These are phyloP conservation scores for Cryptosporidium viatorum DNA, from an alignment of 169 alveolate genomes.

Conservation along the genomic window DNA sequence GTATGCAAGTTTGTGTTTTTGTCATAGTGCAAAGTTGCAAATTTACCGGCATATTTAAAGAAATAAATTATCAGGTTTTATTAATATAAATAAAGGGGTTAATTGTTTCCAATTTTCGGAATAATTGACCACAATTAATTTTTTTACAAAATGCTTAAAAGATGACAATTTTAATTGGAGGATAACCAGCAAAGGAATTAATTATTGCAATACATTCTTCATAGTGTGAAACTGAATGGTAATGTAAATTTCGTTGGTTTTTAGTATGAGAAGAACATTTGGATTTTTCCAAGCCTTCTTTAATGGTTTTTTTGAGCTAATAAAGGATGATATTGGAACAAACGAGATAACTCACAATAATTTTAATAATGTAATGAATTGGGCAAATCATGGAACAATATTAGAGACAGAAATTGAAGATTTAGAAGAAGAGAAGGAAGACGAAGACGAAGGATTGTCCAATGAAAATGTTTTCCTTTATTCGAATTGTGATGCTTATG, in stretches of 20 bases:
- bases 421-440: neutral
- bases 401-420: slow-evolving; percentile 14
- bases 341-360: neutral
- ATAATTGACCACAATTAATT: neutral
- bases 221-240: neutral
- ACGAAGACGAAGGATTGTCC: neutral
- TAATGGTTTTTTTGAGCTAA: neutral
- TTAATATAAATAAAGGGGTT: neutral
- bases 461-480: slow-evolving; percentile 42
- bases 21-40: neutral
- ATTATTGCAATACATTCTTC: neutral
- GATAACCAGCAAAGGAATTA: neutral
- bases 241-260: neutral
- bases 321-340: slow-evolving; percentile 1
- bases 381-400: neutral
- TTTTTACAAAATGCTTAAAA: neutral
- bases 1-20: slow-evolving; percentile 20
- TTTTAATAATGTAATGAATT: neutral
- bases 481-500: slow-evolving; percentile 76
- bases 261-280: neutral
- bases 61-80: neutral
- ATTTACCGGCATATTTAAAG: neutral
- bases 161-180: neutral
- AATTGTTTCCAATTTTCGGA: no score
- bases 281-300: neutral